These are phyloP conservation scores for Neocucurbitaria cava DNA, from an alignment of 2,329 filamentous ascomycete genomes.

Conservation along the genomic window DNA sequence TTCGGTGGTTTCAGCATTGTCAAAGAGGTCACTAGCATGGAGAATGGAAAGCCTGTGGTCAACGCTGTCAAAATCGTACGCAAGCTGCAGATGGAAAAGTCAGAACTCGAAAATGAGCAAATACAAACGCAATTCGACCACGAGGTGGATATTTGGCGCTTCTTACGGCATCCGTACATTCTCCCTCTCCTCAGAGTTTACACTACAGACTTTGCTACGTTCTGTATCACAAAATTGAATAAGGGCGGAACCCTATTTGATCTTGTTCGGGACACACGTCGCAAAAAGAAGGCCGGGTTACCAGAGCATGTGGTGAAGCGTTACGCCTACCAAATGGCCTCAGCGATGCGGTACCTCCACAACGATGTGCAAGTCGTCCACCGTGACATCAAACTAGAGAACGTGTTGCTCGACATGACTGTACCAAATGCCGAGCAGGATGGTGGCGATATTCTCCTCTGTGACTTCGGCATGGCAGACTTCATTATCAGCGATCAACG, in stretches of 20 bases:
- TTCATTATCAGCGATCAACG: slow-evolving; percentile 66
- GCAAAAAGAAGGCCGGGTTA: slow-evolving; percentile 53
- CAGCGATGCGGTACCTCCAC: slow-evolving; percentile 70
- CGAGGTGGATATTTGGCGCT: slow-evolving; percentile 72
- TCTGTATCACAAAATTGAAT: slow-evolving; percentile 70
- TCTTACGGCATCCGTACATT: slow-evolving; percentile 67
- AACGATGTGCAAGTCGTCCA: slow-evolving; percentile 72
- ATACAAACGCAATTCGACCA: slow-evolving; percentile 73
- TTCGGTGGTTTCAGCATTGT: slow-evolving; percentile 71
- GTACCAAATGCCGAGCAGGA: slow-evolving; percentile 55
- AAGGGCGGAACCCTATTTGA: slow-evolving; percentile 71
- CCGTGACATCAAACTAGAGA: slow-evolving; percentile 73
- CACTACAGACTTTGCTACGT: slow-evolving; percentile 72
- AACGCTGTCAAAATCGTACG: slow-evolving; percentile 73
- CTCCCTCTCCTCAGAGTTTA: slow-evolving; percentile 69
- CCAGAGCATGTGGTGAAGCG: slow-evolving; percentile 61
- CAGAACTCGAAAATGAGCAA: slow-evolving; percentile 68
- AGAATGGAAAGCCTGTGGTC: slow-evolving; percentile 60
- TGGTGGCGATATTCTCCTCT: slow-evolving; percentile 66
- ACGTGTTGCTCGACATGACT: slow-evolving; percentile 68
- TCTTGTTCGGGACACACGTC: slow-evolving; percentile 62
- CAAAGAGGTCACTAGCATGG: slow-evolving; percentile 70
- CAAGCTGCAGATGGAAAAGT: slow-evolving; percentile 62
- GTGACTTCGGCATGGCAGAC: slow-evolving; percentile 74
- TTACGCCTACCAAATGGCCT: slow-evolving; percentile 69